Percentiles rank a stretch among this genome's conserved stretches.
These are phyloP conservation scores for Simmondsia chinensis DNA, from an alignment of 148 eudicot species.

Conservation along the genomic window DNA sequence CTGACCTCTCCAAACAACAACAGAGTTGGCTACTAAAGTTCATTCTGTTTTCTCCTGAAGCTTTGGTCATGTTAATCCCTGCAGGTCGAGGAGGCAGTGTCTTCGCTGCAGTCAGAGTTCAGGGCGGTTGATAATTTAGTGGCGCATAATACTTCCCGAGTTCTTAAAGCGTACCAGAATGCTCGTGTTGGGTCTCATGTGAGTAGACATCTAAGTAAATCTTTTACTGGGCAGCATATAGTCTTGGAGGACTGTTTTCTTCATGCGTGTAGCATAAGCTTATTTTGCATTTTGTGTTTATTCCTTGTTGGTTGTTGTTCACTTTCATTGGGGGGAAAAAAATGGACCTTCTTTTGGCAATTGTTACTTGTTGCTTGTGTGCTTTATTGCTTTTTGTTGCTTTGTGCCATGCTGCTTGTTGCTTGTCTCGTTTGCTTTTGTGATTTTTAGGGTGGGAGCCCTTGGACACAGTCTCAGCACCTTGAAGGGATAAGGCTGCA, in stretches of 20 bases:
- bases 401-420: too few species aligned
- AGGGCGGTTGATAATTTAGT: conserved; percentile 77
- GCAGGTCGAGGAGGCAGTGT: conserved; percentile 74
- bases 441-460: too few species aligned
- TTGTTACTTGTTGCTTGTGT: background rate
- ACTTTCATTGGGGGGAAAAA: background rate
- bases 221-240: background rate
- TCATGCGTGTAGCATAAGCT: background rate
- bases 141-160: conserved; percentile 71
- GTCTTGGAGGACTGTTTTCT: background rate
- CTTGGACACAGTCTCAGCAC: too few species aligned
- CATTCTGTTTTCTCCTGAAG: background rate
- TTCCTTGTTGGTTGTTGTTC: background rate
- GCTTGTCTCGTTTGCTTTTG: too few species aligned
- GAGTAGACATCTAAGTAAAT: conserved; percentile 10
- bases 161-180: conserved; percentile 78
- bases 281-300: background rate
- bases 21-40: background rate
- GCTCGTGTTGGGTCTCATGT: conserved; percentile 93
- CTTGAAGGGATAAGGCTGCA: too few species aligned
- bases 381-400: background rate
- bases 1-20: background rate
- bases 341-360: too few species aligned
- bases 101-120: conserved; percentile 66
- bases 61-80: background rate